Conservation (phyloP, 768 basidiomycete genomes). For the Auricularia cornea region DNA sequence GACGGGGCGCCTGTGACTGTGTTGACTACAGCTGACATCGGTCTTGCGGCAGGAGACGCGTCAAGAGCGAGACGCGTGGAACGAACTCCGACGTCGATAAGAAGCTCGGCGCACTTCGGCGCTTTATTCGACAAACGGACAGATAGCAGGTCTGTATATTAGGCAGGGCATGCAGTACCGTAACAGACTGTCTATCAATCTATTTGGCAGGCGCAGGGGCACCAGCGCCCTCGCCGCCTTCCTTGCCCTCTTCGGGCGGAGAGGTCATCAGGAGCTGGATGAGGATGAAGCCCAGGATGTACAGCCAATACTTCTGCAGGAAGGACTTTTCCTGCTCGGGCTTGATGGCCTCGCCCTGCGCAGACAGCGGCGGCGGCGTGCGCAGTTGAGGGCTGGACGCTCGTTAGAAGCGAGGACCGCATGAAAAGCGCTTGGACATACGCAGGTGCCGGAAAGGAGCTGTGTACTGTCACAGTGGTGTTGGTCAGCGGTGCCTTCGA, state of each 20-base stretch:
- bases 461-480: slow-evolving; percentile 42
- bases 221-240: neutral
- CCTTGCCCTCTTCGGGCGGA: neutral
- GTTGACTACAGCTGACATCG: neutral
- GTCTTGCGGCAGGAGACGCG: too few species aligned
- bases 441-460: slow-evolving; percentile 48
- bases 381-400: slow-evolving; percentile 54
- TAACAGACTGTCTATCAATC: neutral
- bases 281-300: slow-evolving; percentile 51
- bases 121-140: neutral
- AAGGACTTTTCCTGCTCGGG: slow-evolving; percentile 67
- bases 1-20: neutral
- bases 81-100: neutral
- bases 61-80: neutral
- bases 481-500: slow-evolving; percentile 34
- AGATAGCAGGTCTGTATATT: neutral
- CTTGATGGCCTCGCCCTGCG: slow-evolving; percentile 54
- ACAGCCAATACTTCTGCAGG: slow-evolving; percentile 88
- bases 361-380: slow-evolving; percentile 55
- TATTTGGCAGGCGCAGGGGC: neutral
- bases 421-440: slow-evolving; percentile 26
- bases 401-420: neutral
- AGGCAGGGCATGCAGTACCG: neutral
- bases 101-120: too few species aligned
- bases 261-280: neutral